Base-by-base conservation (phyloP, 306 rosid species). In the Begonia fuchsioides region DNA sequence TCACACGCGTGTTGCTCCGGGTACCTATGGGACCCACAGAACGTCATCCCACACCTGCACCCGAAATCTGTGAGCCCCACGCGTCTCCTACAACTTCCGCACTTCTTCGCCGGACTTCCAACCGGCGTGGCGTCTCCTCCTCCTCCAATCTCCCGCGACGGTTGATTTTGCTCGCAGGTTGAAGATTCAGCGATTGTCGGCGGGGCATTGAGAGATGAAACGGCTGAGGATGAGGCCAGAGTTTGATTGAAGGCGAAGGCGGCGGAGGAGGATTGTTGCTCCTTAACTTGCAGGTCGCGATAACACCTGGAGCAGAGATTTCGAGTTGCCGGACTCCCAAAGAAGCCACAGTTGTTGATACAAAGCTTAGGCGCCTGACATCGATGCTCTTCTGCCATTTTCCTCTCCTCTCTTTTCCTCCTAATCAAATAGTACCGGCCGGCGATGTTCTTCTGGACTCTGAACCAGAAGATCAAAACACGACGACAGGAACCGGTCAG, bases 361-460 rank as follows among this genome's bases (percentile, higher is more conserved):
- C 93, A 86, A 0, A 86, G 78, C 39, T 68, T 69, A 9, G 72
- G 93, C 12, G 88, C 77, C 59, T 78, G 95, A 62, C 88, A 86
- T 60, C 85, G 38, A 60, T 76, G 96, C 57, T 86, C 93, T 74
- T 82, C 96, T 16, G 93, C 96, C 96, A 86, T 85, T 5, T n/a
- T 39, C 39, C 32, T 15, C 48, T 47, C 15, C 16, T 55, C 39
- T 55, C 43, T 44, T 26, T 26, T 26, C 8, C 35, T 4, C 35
- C 35, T 26, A 26, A 26, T 26, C 35, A 26, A 26, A 26, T 26
- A 26, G 1, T 26, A 26, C 35, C 35, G 35, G 35, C 35, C 35
- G 35, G 35, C 7, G 35, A 26, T 26, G 7, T 26, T 26, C 8
- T 26, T 26, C 7, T 4, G 35, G 35, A 26, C 35, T 26, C 35